Conservation (phyloP, 768 basidiomycete species). For the Austroboletus eburneus region DNA sequence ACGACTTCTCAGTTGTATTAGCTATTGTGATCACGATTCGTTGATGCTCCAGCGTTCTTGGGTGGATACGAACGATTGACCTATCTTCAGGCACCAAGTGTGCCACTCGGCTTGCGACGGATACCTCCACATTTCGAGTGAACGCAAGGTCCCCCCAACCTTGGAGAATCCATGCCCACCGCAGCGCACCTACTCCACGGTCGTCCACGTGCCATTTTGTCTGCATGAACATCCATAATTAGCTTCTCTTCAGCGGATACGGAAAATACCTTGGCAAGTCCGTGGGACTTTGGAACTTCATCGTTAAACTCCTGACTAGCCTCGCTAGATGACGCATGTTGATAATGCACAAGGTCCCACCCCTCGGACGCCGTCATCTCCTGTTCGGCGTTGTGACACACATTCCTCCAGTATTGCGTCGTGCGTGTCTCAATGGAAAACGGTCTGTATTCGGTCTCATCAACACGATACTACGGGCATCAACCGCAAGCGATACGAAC, state of each 20-base stretch:
- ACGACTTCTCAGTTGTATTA: neutral
- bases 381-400: neutral
- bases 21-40: conserved; percentile 7
- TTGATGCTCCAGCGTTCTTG: neutral
- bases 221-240: conserved; percentile 4
- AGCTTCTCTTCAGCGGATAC: neutral
- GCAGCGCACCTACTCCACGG: neutral
- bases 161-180: neutral
- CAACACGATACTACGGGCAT: neutral
- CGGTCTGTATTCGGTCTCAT: neutral
- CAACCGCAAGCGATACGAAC: neutral
- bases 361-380: neutral
- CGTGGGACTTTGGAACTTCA: neutral
- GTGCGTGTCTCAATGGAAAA: neutral
- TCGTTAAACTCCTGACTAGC: neutral
- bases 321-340: neutral
- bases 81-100: conserved; percentile 2
- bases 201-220: neutral
- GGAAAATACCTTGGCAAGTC: conserved; percentile 1
- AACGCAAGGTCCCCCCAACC: conserved; percentile 3
- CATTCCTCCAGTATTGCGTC: neutral
- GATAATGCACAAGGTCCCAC: neutral
- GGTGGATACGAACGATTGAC: conserved; percentile 1
- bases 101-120: neutral
- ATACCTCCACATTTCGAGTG: neutral